These are phyloP conservation scores for Argentina anserina DNA, from an alignment of 306 rosid species.

Conservation along the genomic window DNA sequence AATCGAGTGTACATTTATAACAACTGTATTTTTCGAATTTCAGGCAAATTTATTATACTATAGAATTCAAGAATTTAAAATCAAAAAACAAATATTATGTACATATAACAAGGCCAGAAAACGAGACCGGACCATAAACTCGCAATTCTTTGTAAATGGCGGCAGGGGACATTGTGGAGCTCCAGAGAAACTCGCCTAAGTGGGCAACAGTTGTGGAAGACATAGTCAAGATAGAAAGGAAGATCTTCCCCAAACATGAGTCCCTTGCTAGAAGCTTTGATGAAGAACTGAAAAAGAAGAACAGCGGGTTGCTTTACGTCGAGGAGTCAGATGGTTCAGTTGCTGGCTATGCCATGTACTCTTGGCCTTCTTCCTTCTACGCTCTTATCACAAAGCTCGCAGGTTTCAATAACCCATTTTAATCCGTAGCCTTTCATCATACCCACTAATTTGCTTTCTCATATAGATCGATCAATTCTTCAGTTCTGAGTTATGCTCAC, in stretches of 20 bases:
- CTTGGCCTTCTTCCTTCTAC: slow-evolving; percentile 78
- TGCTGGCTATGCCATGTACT: slow-evolving; percentile 74
- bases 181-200: slow-evolving; percentile 44
- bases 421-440: neutral
- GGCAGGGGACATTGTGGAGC: slow-evolving; percentile 41
- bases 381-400: slow-evolving; percentile 85
- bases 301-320: slow-evolving; percentile 64
- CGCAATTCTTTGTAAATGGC: slow-evolving; percentile 27
- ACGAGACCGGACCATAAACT: neutral
- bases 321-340: slow-evolving; percentile 45
- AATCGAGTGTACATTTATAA: too few relatives aligned
- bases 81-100: too few relatives aligned
- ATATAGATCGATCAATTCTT: neutral
- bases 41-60: too few relatives aligned
- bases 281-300: slow-evolving; percentile 62
- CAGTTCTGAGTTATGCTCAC: neutral
- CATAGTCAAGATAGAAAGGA: slow-evolving; percentile 69
- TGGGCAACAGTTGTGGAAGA: slow-evolving; percentile 52
- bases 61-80: too few relatives aligned
- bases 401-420: slow-evolving; percentile 44
- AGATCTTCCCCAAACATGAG: slow-evolving; percentile 80
- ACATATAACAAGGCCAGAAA: too few relatives aligned
- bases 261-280: slow-evolving; percentile 73
- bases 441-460: neutral
- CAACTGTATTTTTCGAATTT: too few relatives aligned